Base-by-base conservation (phyloP, 192 early-diverging fungal genomes). In the Backusella circina region DNA sequence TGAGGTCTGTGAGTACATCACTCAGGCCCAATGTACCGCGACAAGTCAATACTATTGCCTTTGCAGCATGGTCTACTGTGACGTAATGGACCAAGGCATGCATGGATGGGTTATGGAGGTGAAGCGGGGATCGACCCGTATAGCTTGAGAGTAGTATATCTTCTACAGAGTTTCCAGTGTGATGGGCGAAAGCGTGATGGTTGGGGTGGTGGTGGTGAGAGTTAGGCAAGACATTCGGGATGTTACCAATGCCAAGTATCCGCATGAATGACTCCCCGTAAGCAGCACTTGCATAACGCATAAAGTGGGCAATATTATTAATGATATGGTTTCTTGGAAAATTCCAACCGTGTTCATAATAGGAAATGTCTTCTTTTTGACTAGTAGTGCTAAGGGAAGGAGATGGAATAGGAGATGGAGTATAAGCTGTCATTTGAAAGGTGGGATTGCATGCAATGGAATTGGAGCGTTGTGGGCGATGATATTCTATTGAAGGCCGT, bases 11-110 rank as follows among this genome's bases (percentile, higher is more conserved):
- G 36, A 98, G 83, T 21, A 96, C 80, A 77, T 98, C 96, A 0
- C 91, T 91, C 36, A 96, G 85, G 0, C 93, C 93, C 6, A 96
- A 82, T 1, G 96, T 98, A 16, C 96, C 96, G 5, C 96, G 91
- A 77, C 95, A 92, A 2, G 94, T 92, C 16, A 98, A 77, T 0
- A 98, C 91, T 0, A 98, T 83, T 12, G 92, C 82, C 44, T 91
- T 82, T 1, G 92, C 87, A 3, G 88, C 82, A 74, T 97, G 96
- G 76, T 98, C 96, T 4, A 94, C 88, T 32, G 91, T 90, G 61
- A 98, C 88, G 79, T 93, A 96, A 74, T 93, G 91, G 3, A 93
- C 91, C 1, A 94, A 83, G 4, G 91, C 88, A 66, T 91, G 91
- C 74, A 92, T 87, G 39, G 86, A 86, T 15, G 93, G 91, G 61